Evolutionary conservation across 2,329 filamentous ascomycete genomes (phyloP), one percentile per base, ranked within the genome.

Genomic region (Arthrobotrys musiformis): DNA sequence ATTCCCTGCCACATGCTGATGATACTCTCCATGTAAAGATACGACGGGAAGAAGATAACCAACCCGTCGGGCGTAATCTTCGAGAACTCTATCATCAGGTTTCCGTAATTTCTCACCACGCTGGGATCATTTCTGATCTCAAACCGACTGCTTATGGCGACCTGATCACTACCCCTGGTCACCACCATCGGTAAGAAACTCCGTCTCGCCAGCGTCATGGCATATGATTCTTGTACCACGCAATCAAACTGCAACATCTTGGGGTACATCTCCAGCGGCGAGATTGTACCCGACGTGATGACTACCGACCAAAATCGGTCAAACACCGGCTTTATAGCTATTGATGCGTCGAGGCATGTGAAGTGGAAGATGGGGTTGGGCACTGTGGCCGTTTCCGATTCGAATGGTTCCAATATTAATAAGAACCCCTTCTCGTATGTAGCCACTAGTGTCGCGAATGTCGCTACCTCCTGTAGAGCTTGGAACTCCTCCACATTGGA

Each of bases 1-100:
- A 98, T 98, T 68, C 93, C 93, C 83, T 99, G 95, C 95, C 95
- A 99, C 90, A 97, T 97, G 83, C 92, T 94, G 83, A 99, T 97
- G 83, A 98, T 98, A 63, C 92, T 95, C 83, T 99, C 95, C 95
- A 99, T 98, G 85, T 99, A 99, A 0, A 99, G 88, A 81, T 99
- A 99, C 0, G 93, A 97, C 0, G 95, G 96, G 83, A 99, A 99
- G 86, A 99, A 99, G 42, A 99, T 95, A n/a, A 99, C 95, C 84
- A 99, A 90, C 33, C 95, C 95, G 81, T 99, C 95, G 0, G 95
- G 96, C 0, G 95, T 99, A 79, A 98, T 90, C 83, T 94, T 96
- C 66, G 93, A 92, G 83, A 99, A 98, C 82, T 99, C 95, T 6
- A 94, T 95, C 33, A 99, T 86, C 1, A 99, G 87, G 79, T 91